A percentile compares a stretch with the other conserved stretches of the same genome.
These are phyloP conservation scores for Pachyrhizus erosus DNA, from an alignment of 306 rosid species.

Conservation along the genomic window DNA sequence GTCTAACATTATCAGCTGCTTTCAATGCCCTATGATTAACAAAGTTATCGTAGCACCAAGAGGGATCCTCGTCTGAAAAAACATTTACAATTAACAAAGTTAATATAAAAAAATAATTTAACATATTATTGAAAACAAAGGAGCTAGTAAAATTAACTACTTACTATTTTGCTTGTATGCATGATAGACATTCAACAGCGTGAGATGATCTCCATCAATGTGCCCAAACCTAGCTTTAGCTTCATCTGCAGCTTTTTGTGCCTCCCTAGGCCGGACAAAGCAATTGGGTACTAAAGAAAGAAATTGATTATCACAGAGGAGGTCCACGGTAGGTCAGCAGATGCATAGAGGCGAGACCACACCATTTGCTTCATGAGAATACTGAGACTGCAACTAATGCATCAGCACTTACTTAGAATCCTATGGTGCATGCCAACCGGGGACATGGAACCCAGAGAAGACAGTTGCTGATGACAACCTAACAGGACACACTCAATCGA, in stretches of 20 bases:
- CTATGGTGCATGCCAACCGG: conserved; percentile 88
- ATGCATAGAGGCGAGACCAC: conserved; percentile 97
- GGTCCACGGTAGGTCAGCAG: conserved; percentile 98
- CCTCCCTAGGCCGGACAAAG: conserved; percentile 99
- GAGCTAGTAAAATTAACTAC: conserved; percentile 28
- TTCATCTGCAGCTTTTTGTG: conserved; percentile 97
- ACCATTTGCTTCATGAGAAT: conserved; percentile 98
- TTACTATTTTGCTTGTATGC: conserved; percentile 94
- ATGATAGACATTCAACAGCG: conserved; percentile 88
- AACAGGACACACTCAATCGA: conserved; percentile 65
- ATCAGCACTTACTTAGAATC: conserved; percentile 87
- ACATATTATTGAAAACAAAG: neutral
- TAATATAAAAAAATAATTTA: neutral
- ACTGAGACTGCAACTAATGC: conserved; percentile 96
- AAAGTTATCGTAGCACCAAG: conserved; percentile 94
- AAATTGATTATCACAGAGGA: conserved; percentile 98
- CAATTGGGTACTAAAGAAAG: conserved; percentile 99
- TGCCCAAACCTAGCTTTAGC: conserved; percentile 96
- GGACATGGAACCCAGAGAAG: conserved; percentile 90
- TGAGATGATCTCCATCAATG: conserved; percentile 94
- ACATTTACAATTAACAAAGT: conserved; percentile 27
- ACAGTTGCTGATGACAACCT: conserved; percentile 96
- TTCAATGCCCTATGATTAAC: conserved; percentile 80
- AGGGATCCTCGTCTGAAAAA: conserved; percentile 77
- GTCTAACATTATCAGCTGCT: conserved; percentile 90